phyloP scores from a whole-genome alignment of 2,329 filamentous ascomycete genomes.

The Aspergillus cejpii region DNA sequence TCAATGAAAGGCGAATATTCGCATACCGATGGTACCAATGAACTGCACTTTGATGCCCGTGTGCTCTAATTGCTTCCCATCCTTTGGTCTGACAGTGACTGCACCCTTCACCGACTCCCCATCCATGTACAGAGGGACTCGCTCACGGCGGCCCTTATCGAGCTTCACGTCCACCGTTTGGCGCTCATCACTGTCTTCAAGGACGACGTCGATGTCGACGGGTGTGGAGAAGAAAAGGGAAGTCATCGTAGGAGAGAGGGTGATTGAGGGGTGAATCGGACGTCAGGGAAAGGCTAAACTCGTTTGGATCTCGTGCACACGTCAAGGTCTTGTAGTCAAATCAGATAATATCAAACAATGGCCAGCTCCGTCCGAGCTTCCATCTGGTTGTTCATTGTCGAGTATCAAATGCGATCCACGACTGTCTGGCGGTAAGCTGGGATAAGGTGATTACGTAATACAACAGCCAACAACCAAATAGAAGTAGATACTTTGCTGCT shows the following conservation, averaged over 20 bases:
- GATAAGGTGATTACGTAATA: conserved; percentile 15
- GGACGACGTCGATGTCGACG: conserved; percentile 97
- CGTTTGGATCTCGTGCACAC: conserved; percentile 10
- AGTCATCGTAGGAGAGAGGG: conserved; percentile 58
- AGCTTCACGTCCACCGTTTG: conserved; percentile 96
- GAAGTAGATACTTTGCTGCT: too few species aligned
- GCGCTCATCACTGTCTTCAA: conserved; percentile 89
- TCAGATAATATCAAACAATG: background rate
- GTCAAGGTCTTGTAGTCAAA: background rate
- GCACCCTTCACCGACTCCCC: conserved; percentile 96
- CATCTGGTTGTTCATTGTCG: background rate
- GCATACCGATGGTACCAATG: conserved; percentile 87
- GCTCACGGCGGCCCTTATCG: conserved; percentile 95
- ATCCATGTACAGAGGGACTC: conserved; percentile 94
- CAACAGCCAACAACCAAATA: too few species aligned
- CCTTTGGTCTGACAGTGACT: conserved; percentile 91
- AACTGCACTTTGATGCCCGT: conserved; percentile 99
- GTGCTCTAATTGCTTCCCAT: conserved; percentile 95
- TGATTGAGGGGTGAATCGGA: background rate
- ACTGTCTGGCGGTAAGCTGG: conserved; percentile 9
- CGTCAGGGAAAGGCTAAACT: conserved; percentile 8
- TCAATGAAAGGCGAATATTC: conserved; percentile 12
- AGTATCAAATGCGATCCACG: background rate
- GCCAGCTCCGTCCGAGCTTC: background rate
- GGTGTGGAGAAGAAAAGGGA: conserved; percentile 98